Evolutionary conservation across 306 rosid genomes (phyloP), one percentile per base, ranked within the genome.

Genomic region (Lathyrus sativus): DNA sequence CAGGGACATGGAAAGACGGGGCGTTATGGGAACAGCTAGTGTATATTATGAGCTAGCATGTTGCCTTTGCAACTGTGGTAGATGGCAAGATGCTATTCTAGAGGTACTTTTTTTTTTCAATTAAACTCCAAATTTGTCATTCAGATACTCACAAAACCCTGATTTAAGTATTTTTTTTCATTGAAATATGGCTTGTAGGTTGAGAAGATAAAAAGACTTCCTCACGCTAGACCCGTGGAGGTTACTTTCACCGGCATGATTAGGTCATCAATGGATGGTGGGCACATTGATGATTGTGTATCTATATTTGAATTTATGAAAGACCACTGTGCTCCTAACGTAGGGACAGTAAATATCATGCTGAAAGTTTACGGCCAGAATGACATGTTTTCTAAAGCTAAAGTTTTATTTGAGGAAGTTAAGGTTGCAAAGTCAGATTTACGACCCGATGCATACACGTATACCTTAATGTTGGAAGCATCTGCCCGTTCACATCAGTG

Each of bases 171-270:
- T 12, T 12, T 45, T 50, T 73, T 62, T 43, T 50, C 60, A 29
- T 61, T 31, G 8, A 66, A 76, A 70, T 63, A 70, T 82, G 74
- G 63, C 50, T 78, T 76, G 78, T 87, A 90, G 96, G 87, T 86
- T 74, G 85, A 79, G 70, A 93, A 83, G 84, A 93, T 93, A 81
- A 86, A 73, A 74, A 83, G 67, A 18, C 71, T 93, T 38, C 12
- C 87, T 10, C 81, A 57, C 60, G 70, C 84, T 68, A 88, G 77
- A 82, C 98, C 98, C 15, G 82, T 90, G 86, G 97, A 84, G 75
- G 74, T 86, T 67, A 77, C 97, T 76, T 90, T 93, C 83, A 93
- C 97, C 1, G 98, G 97, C 87, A 85, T 93, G 91, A 93, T 93
- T 62, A 74, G 15, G 77, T 83, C 98, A 78, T 75, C 90, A 64